Base-by-base conservation (phyloP, 306 rosid species). In the Sophora flavescens region DNA sequence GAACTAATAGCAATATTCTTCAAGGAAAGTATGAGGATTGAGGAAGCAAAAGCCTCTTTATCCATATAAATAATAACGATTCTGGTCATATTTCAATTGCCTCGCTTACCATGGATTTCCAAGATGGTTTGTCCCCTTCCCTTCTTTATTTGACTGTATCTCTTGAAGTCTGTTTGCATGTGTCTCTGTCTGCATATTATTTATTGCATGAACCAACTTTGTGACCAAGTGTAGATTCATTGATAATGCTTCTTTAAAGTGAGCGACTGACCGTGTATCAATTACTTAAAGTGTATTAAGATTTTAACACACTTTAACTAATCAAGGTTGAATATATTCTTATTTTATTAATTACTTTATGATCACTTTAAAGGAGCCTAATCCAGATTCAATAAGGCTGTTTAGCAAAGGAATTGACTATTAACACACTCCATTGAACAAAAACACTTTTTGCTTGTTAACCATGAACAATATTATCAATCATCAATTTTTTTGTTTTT, bases 1-100 rank as follows among this genome's bases (percentile, higher is more conserved):
- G 62, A 39, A 72, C 18, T 28, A 11, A 8, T 57, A 65, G 32
- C 62, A 52, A 71, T 61, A 17, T 32, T 35, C 51, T 65, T n/a
- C 32, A 73, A 68, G 85, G 60, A 77, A 71, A 67, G 80, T 35
- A 77, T 60, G 28, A 44, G 50, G 50, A 44, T 44, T 5, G 51
- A 12, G 52, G 11, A 56, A 52, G n/a, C 56, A 35, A 8, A 13
- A 39, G 12, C 22, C 7, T 6, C 17, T 54, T 0, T 77, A 13
- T 47, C n/a, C 11, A 11, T 38, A 70, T 70, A 52, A n/a, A 48
- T 65, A 10, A 41, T 8, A 51, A 3, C 8, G 4, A 0, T 30
- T 32, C 28, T 14, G 44, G 33, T n/a, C 61, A 8, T 14, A 48
- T 28, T 12, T 8, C 6, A 7, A 14, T 28, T 6, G 9, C 58